A percentile compares a stretch with the other conserved stretches of the same genome.
Conservation (phyloP, 2,329 filamentous ascomycete species). For the Ophiocordyceps polyrhachis-furcata region DNA sequence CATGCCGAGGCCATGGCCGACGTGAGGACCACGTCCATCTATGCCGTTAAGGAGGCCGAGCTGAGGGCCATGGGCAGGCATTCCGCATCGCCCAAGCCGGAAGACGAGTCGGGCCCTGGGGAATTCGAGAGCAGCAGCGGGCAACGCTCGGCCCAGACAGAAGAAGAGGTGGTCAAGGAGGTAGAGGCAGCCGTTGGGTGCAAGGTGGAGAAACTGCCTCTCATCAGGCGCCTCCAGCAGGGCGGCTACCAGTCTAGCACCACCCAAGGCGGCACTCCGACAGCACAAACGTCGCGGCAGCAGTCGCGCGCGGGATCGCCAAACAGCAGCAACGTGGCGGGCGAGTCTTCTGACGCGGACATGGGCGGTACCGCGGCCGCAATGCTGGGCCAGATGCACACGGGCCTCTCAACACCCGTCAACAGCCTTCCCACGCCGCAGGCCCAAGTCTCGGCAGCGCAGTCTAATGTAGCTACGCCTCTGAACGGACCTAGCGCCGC, state of each 20-base stretch:
- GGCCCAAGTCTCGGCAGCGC: slow-evolving; percentile 32
- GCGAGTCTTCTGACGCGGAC: slow-evolving; percentile 41
- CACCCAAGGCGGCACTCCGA: slow-evolving; percentile 9
- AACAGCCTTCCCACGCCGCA: slow-evolving; percentile 45
- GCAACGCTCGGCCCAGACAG: slow-evolving; percentile 26
- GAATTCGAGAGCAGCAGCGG: slow-evolving; percentile 21
- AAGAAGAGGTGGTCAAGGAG: slow-evolving; percentile 57
- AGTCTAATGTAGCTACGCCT: slow-evolving; percentile 40
- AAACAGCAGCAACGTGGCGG: slow-evolving; percentile 33
- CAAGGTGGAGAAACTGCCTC: slow-evolving; percentile 43
- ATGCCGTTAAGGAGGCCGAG: slow-evolving; percentile 59
- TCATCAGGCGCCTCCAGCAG: slow-evolving; percentile 54
- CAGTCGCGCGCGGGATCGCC: slow-evolving; percentile 36
- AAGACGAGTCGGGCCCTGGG: background rate
- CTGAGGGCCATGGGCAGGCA: slow-evolving; percentile 48
- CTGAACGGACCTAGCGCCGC: slow-evolving; percentile 24
- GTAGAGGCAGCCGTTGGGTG: slow-evolving; percentile 55
- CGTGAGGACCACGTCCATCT: slow-evolving; percentile 49
- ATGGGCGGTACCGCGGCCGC: slow-evolving; percentile 46
- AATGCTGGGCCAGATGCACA: slow-evolving; percentile 51
- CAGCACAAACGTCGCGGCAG: slow-evolving; percentile 28
- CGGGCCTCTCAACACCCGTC: slow-evolving; percentile 40
- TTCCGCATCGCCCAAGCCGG: slow-evolving; percentile 19
- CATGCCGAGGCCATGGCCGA: slow-evolving; percentile 61
- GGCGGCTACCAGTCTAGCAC: slow-evolving; percentile 49